Conservation (phyloP, 2,329 filamentous ascomycete species). For the Fusarium keratoplasticum region DNA sequence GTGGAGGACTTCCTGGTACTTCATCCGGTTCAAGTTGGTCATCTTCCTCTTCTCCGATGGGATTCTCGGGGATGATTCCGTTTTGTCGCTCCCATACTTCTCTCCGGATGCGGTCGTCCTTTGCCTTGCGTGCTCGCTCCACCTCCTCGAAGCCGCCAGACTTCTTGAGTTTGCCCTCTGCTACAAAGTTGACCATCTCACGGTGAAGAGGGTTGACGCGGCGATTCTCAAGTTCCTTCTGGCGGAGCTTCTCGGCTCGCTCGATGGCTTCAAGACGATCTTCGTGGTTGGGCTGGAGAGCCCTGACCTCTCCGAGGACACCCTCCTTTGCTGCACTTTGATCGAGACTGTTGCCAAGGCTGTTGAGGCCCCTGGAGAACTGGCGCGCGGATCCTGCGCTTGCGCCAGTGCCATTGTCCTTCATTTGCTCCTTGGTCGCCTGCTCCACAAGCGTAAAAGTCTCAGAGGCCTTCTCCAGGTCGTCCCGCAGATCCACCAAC, state of each 20-base stretch:
- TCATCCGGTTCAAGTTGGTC: constrained; percentile 22
- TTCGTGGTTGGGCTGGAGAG: constrained; percentile 94
- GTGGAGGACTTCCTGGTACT: constrained; percentile 27
- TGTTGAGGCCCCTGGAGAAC: constrained; percentile 66
- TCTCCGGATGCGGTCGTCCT: constrained; percentile 86
- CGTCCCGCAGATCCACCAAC: constrained; percentile 90
- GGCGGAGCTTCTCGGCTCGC: constrained; percentile 90
- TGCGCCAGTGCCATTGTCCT: constrained; percentile 70
- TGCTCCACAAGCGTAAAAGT: constrained; percentile 97
- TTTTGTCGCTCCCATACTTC: constrained; percentile 81
- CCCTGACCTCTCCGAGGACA: constrained; percentile 91
- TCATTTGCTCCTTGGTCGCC: constrained; percentile 97
- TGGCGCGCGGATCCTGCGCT: constrained; percentile 65
- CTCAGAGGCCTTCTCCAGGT: constrained; percentile 92
- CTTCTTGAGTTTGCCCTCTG: constrained; percentile 94
- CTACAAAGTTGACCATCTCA: constrained; percentile 86
- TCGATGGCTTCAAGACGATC: constrained; percentile 94
- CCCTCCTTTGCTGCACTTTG: constrained; percentile 88
- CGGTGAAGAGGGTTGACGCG: constrained; percentile 82
- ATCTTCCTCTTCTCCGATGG: constrained; percentile 53
- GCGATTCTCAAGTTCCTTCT: constrained; percentile 86
- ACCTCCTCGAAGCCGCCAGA: constrained; percentile 95
- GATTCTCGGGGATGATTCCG: constrained; percentile 61
- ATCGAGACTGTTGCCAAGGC: constrained; percentile 69
- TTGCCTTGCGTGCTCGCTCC: constrained; percentile 83